These are phyloP conservation scores for Brassica nigra DNA, from an alignment of 345 rosid genomes.

Conservation along the genomic window DNA sequence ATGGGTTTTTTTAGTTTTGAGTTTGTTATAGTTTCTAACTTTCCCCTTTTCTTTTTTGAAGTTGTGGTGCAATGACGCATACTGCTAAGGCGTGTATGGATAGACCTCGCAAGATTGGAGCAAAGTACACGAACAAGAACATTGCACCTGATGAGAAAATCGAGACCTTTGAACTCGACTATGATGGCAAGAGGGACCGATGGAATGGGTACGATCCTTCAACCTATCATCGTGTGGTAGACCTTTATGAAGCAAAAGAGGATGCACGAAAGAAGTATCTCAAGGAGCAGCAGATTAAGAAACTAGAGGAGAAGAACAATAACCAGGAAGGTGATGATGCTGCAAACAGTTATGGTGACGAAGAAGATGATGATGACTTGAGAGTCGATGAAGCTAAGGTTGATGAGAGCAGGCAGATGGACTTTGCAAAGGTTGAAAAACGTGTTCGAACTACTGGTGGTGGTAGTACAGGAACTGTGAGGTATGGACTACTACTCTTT, in stretches of 20 bases:
- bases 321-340: constrained; percentile 49
- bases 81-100: constrained; percentile 72
- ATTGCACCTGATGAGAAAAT: constrained; percentile 89
- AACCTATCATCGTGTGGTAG: constrained; percentile 68
- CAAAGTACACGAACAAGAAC: constrained; percentile 67
- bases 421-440: constrained; percentile 95
- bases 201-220: constrained; percentile 90
- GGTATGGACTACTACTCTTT: constrained; percentile 41
- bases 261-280: constrained; percentile 70
- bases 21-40: not conserved
- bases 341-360: constrained; percentile 70
- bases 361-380: constrained; percentile 70
- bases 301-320: constrained; percentile 76
- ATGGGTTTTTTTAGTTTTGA: constrained; percentile 24
- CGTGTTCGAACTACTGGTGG: constrained; percentile 97
- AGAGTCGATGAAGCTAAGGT: constrained; percentile 91
- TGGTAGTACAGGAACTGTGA: constrained; percentile 98
- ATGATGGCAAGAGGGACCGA: constrained; percentile 87
- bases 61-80: constrained; percentile 96
- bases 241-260: constrained; percentile 76
- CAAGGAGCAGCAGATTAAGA: constrained; percentile 81
- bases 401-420: constrained; percentile 94
- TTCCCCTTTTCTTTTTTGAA: constrained; percentile 23
- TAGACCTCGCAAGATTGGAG: constrained; percentile 78
- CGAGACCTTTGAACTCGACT: constrained; percentile 78